Conservation (phyloP, 2,329 filamentous ascomycete genomes). For the Fusarium nurragi region DNA sequence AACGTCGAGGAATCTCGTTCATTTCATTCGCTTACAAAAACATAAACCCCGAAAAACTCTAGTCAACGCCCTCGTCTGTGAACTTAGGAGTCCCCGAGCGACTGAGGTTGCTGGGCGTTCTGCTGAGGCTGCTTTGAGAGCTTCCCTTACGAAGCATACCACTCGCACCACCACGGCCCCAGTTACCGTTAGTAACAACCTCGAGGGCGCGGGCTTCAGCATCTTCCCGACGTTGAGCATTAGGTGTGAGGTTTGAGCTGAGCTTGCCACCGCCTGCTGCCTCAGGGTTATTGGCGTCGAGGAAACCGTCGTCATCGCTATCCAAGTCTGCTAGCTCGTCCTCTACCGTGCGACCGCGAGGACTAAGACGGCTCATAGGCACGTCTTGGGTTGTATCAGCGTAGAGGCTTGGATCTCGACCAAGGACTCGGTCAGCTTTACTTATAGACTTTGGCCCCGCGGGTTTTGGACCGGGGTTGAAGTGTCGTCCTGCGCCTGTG, state of each 20-base stretch:
- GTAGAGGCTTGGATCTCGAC: constrained; percentile 66
- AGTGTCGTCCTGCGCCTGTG: constrained; percentile 49
- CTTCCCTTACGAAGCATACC: constrained; percentile 54
- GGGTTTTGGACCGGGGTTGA: constrained; percentile 36
- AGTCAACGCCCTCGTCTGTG: constrained; percentile 50
- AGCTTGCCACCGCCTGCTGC: constrained; percentile 49
- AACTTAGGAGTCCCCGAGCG: constrained; percentile 36
- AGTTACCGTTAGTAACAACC: constrained; percentile 53
- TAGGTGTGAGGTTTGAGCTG: constrained; percentile 52
- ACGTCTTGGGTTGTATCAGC: constrained; percentile 58
- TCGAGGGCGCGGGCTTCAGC: constrained; percentile 58
- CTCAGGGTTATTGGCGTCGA: constrained; percentile 43
- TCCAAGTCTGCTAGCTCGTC: constrained; percentile 55
- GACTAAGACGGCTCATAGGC: constrained; percentile 59
- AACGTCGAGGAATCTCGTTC: constrained; percentile 10
- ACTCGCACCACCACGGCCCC: constrained; percentile 54
- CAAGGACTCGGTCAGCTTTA: constrained; percentile 68
- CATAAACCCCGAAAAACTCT: constrained; percentile 6
- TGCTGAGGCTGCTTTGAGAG: constrained; percentile 30
- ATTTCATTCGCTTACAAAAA: constrained; percentile 30
- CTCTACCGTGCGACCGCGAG: constrained; percentile 56
- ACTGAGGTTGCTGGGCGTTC: constrained; percentile 27
- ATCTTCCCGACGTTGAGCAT: constrained; percentile 50
- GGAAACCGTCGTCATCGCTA: constrained; percentile 47
- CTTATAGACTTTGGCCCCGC: constrained; percentile 53